Base-by-base conservation (phyloP, 495 filamentous ascomycete species). In the Schizothecium vesticola region DNA sequence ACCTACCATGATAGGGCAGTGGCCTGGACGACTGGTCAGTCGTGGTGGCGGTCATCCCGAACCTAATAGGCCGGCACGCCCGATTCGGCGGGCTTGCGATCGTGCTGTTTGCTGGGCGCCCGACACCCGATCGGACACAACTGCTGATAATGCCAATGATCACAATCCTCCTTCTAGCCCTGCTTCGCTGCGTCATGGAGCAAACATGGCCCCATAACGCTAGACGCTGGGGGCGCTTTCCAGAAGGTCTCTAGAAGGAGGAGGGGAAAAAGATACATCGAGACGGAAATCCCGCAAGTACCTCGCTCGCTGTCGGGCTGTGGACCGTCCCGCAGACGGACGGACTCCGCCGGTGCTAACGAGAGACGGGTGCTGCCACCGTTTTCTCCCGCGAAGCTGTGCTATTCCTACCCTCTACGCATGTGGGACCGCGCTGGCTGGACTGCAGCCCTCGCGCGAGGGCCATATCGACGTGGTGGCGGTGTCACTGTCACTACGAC, bases 1-100 rank as follows among this genome's bases (percentile, higher is more conserved):
- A 84, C 25, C 82, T 88, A 19, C 84, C 88, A n/a, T 89, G 72
- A 83, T 71, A 51, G 43, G 36, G 19, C 43, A 8, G 64, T 11
- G 12, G 2, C 7, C 21, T 21, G 22, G 3, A 21, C 33, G 33
- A 36, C 59, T 36, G 33, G 6, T 36, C 9, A 4, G 21, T 36
- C 31, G 12, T 43, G 31, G 13, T 22, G 61, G 31, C 31, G 16
- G 31, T 5, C 31, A 33, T 13, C 31, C 2, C 31, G 31, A 33
- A 33, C 9, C 28, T 10, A 10, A 29, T 29, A 33, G 31, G 31
- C 31, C 11, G 36, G 16, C 16, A 6, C 19, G 6, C 36, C 36
- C 36, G 36, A n/a, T 19, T 7, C 36, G 36, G 2, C 7, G 6
- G 43, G 8, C 1, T 0, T 51, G 6, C 43, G 19, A n/a, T 51